Evolutionary conservation across 805 yeast species (phyloP), one percentile per base, ranked within the genome.

Genomic region (Yamadazyma phyllophila): DNA sequence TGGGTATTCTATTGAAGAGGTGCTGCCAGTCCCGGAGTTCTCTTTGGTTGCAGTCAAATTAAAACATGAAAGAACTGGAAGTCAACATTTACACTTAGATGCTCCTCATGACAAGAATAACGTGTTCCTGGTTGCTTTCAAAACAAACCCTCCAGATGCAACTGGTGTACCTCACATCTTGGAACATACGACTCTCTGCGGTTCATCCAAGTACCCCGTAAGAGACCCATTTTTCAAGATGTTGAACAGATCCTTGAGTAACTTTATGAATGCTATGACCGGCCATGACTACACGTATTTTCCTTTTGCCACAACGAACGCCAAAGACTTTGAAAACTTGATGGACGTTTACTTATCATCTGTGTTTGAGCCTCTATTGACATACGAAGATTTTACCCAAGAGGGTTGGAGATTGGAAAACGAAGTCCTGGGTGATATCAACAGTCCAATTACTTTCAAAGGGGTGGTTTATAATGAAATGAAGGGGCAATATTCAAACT

Each of bases 221-320:
- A 74, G 97, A 54, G 99, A 94, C 66, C 99, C 99, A 1, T 94
- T 94, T 65, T 94, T 94, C 78, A 92, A 92, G 63, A 94, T 94
- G 99, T 73, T 92, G 48, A 92, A 90, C 63, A 71, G 97, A 52
- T 89, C 97, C n/a, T 69, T 94, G 57, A 83, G 97, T 29, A 94
- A 89, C 62, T 94, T 90, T 66, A 94, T 94, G 99, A 94, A 94
- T 62, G 99, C 99, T 7, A 88, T 94, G 97, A 94, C 99, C 0
- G 99, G 96, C 16, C 91, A 87, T 56, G 98, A 94, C 65, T 91
- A 90, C 60, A 94, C 99, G 0, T 91, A 82, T 64, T 94, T 87
- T 58, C 99, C 99, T 4, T 94, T 94, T 71, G 87, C 98, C 26
- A 94, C 99, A 2, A 92, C 98, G 9, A 94, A 94, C 64, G 62